Evolutionary conservation across 192 early-diverging fungal species (phyloP).

Genomic region (Entomortierella parvispora): DNA sequence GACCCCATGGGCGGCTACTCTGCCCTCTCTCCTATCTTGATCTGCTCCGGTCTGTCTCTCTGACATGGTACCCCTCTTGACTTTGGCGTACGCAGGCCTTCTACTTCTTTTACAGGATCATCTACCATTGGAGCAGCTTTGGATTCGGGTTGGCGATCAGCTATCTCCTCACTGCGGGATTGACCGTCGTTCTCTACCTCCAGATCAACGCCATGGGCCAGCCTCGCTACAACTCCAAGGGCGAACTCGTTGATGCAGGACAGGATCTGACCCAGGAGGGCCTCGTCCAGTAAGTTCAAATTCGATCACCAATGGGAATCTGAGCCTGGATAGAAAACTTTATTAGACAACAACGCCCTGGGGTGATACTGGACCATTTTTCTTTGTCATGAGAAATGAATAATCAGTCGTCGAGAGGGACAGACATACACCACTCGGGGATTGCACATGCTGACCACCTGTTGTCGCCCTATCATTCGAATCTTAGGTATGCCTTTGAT

Average conservation of each 20-base stretch:
- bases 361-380: background rate
- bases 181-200: conserved; percentile 61
- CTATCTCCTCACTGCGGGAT: conserved; percentile 55
- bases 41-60: no score
- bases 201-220: conserved; percentile 56
- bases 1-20: no score
- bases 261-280: conserved; percentile 66
- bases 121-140: conserved; percentile 63
- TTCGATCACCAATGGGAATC: background rate
- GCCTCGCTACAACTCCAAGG: conserved; percentile 56
- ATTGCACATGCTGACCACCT: background rate
- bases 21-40: no score
- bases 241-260: conserved; percentile 53
- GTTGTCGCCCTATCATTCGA: conserved; percentile 28
- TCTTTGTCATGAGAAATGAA: conserved; percentile 54
- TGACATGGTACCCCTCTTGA: no score
- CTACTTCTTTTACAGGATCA: conserved; percentile 64
- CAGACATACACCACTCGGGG: conserved; percentile 29
- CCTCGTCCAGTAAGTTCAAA: conserved; percentile 56
- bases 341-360: conserved; percentile 31
- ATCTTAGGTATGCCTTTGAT: conserved; percentile 82
- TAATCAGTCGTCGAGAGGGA: conserved; percentile 26
- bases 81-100: no score
- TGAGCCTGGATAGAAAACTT: conserved; percentile 32
- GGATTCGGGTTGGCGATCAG: conserved; percentile 51